phyloP scores from a whole-genome alignment of 1,284 basidiomycete species.

The Omphalotus olearius region DNA sequence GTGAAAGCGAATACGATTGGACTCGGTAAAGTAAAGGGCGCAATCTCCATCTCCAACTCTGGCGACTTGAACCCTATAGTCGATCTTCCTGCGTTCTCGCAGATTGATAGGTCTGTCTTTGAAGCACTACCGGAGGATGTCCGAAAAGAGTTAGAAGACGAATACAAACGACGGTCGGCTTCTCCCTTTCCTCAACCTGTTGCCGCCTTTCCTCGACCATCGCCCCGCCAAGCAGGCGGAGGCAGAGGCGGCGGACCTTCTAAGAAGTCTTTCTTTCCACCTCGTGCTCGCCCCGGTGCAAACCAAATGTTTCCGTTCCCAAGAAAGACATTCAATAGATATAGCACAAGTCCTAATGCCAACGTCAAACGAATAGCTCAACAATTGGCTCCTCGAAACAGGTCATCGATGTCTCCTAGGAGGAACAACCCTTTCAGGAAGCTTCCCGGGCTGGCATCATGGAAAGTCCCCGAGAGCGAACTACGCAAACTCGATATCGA shows the following conservation, averaged over 20 bases:
- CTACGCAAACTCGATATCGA: conserved; percentile 66
- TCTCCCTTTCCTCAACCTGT: conserved; percentile 32
- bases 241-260: no score
- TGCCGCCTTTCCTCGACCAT: conserved; percentile 3
- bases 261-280: conserved; percentile 1
- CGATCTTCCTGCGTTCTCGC: conserved; percentile 66
- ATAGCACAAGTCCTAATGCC: conserved; percentile 11
- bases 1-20: not conserved
- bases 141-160: conserved; percentile 62
- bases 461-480: conserved; percentile 40
- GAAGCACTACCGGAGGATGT: conserved; percentile 70
- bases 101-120: conserved; percentile 71
- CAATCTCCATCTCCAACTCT: not conserved
- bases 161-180: conserved; percentile 56
- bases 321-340: not conserved
- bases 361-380: conserved; percentile 56
- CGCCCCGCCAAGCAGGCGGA: no score
- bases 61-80: conserved; percentile 9
- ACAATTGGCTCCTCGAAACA: conserved; percentile 41
- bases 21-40: not conserved
- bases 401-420: conserved; percentile 37
- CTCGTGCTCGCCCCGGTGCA: no score
- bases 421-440: conserved; percentile 28
- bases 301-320: not conserved
- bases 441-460: conserved; percentile 22